Evolutionary conservation across 768 basidiomycete genomes (phyloP), one percentile per base, ranked within the genome.

Genomic region (Leccinum pellstonianum): DNA sequence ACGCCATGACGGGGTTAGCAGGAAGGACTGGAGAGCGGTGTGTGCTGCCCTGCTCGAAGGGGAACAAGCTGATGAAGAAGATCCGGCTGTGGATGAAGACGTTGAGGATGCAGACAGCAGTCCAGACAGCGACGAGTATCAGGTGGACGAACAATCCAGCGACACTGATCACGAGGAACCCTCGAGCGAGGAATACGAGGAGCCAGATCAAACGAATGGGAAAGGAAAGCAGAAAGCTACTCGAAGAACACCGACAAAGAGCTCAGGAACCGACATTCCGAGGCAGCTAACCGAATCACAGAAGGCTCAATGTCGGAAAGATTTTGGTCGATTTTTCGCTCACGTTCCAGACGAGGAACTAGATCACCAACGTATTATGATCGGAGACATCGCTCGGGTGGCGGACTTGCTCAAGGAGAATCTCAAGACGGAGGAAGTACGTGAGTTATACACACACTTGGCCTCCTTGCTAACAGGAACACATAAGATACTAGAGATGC

Each of bases 311-410:
- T 84, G 83, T 58, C 77, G 85, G 17, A 77, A 79, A 35, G 79
- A 88, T 12, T 94, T 88, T 66, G 76, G 84, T 5, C 76, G 93
- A 48, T 93, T 94, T 76, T 93, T 94, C 70, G 86, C 88, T 31
- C 77, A 78, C 15, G 73, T 80, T 12, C 59, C 77, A 0, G 71
- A 77, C n/a, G 64, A 72, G 2, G 81, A 82, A 11, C 69, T 91
- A 4, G 71, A 77, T 12, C 66, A 68, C 21, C 82, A 86, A 65
- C 80, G 77, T 57, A 83, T 93, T 49, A 83, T 78, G 76, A 80
- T 91, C 64, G 81, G 82, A 57, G 90, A 93, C 61, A 76, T 93
- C 31, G 81, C 81, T 35, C 74, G 81, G 3, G 83, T 83, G 4
- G 82, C 86, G 1, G 76, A 77, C n/a, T 64, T 86, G 41, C 77